Percentiles rank a stretch among this genome's conserved stretches.
These are phyloP conservation scores for Leishmania amazonensis DNA, from an alignment of 208 protist species.

Conservation along the genomic window DNA sequence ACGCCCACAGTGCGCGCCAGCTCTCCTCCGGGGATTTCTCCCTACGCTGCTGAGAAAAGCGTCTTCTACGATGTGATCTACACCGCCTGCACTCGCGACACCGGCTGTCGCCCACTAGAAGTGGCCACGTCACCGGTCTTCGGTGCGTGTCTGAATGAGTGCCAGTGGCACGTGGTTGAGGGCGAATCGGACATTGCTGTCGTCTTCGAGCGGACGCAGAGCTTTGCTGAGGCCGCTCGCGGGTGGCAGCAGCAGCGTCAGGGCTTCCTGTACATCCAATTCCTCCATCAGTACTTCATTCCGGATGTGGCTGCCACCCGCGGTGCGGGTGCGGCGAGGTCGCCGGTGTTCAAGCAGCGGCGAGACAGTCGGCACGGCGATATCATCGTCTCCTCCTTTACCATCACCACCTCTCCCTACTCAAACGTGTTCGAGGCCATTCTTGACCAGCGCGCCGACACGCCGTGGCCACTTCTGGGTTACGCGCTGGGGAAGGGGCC, in stretches of 20 bases:
- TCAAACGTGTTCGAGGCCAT: slow-evolving; percentile 32
- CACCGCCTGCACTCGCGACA: slow-evolving; percentile 14
- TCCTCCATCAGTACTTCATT: slow-evolving; percentile 33
- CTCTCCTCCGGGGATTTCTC: neutral
- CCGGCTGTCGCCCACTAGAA: slow-evolving; percentile 20
- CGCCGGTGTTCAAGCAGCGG: neutral
- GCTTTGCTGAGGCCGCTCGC: neutral
- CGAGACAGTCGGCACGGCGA: slow-evolving; percentile 9
- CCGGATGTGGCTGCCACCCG: neutral
- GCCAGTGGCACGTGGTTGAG: slow-evolving; percentile 37
- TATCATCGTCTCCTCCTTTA: slow-evolving; percentile 53
- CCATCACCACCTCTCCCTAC: slow-evolving; percentile 26
- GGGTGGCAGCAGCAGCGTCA: neutral
- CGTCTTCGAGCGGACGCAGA: slow-evolving; percentile 3
- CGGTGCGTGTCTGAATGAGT: slow-evolving; percentile 47
- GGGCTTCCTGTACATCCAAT: slow-evolving; percentile 40
- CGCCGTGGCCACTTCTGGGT: slow-evolving; percentile 46
- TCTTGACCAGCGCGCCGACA: slow-evolving; percentile 42
- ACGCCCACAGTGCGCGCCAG: neutral
- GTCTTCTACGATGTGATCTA: slow-evolving; percentile 30
- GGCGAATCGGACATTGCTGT: slow-evolving; percentile 30
- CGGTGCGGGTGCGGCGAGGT: neutral
- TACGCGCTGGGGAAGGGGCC: slow-evolving; percentile 48
- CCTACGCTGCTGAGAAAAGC: neutral
- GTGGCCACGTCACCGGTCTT: slow-evolving; percentile 48